Percentiles rank a stretch among this genome's conserved stretches.
phyloP scores from a whole-genome alignment of 2,329 filamentous ascomycete genomes.

The Myriosclerotinia scirpicola region DNA sequence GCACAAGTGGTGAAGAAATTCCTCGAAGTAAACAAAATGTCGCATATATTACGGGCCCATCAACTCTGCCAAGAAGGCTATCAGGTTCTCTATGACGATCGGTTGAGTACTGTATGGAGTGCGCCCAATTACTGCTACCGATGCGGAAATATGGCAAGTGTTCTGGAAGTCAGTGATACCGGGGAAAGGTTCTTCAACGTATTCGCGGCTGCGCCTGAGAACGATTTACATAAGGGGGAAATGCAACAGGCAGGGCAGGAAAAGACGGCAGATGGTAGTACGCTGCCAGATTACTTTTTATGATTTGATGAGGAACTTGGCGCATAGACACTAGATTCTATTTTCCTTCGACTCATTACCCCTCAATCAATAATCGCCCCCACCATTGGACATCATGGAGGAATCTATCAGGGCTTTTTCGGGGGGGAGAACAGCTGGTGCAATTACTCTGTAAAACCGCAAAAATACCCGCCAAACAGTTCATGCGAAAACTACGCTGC shows the following conservation, averaged over 20 bases:
- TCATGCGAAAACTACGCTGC: not conserved
- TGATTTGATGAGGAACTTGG: slow-evolving; percentile 38
- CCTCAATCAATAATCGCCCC: not conserved
- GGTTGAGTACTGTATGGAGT: slow-evolving; percentile 95
- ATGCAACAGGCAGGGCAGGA: slow-evolving; percentile 75
- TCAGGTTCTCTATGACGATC: slow-evolving; percentile 93
- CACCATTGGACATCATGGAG: not conserved
- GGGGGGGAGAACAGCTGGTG: not conserved
- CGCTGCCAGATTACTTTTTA: slow-evolving; percentile 71
- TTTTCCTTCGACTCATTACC: not conserved
- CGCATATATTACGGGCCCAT: slow-evolving; percentile 94
- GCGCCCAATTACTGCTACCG: slow-evolving; percentile 83
- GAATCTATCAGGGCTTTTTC: not conserved
- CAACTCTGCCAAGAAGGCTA: slow-evolving; percentile 98
- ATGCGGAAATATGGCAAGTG: slow-evolving; percentile 96
- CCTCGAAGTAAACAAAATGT: slow-evolving; percentile 95
- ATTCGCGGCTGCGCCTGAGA: slow-evolving; percentile 94
- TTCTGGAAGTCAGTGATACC: slow-evolving; percentile 90
- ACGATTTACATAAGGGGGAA: slow-evolving; percentile 88
- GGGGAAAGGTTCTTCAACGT: slow-evolving; percentile 97
- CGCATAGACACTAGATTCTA: slow-evolving; percentile 2
- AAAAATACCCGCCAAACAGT: not conserved
- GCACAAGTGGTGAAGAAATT: slow-evolving; percentile 99
- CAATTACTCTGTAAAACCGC: not conserved
- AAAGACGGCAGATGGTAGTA: slow-evolving; percentile 62